Base-by-base conservation (phyloP, 208 protist species). In the Leishmania amazonensis region DNA sequence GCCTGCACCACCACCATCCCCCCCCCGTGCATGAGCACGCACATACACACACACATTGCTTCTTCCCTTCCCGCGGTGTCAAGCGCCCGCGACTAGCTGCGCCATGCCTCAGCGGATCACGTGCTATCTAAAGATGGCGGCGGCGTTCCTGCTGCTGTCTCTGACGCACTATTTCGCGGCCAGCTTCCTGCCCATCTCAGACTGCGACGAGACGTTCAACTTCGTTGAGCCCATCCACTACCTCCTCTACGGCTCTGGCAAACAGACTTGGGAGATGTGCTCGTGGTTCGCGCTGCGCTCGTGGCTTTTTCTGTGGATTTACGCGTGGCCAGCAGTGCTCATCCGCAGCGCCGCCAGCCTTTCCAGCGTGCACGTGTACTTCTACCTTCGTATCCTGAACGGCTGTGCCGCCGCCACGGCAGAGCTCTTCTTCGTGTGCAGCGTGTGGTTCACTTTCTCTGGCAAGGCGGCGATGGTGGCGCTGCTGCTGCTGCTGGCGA, bases 201-300 rank as follows among this genome's bases (percentile, higher is more conserved):
- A 99, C 91, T 99, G 98, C 86, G 98, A 99, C 84, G 98, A 99
- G 82, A 96, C 90, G 8, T 99, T 95, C 88, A 99, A 99, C 88
- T 99, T 77, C 78, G 51, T 99, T 91, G 99, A 99, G 87, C 98
- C 98, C 0, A 90, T 95, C 40, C 98, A 99, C 84, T 97, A 96
- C 72, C 58, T 99, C 8, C 65, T 99, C 35, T 98, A 97, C 84
- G 97, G 97, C 35, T 90, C 71, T 40, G 98, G 98, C 31, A 88
- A 98, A 73, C 98, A 99, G 81, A 99, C 98, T 31, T 99, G 98
- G 99, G 98, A 99, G 85, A 98, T 99, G 90, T 94, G 90, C 76
- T 87, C 93, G 8, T 82, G 86, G 75, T 99, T 89, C 86, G 98
- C 91, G 21, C 84, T 99, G 28, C 94, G 97, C 11, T 98, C 96